phyloP scores from a whole-genome alignment of 139 green algal species.

The Tetradesmus obliquus region DNA sequence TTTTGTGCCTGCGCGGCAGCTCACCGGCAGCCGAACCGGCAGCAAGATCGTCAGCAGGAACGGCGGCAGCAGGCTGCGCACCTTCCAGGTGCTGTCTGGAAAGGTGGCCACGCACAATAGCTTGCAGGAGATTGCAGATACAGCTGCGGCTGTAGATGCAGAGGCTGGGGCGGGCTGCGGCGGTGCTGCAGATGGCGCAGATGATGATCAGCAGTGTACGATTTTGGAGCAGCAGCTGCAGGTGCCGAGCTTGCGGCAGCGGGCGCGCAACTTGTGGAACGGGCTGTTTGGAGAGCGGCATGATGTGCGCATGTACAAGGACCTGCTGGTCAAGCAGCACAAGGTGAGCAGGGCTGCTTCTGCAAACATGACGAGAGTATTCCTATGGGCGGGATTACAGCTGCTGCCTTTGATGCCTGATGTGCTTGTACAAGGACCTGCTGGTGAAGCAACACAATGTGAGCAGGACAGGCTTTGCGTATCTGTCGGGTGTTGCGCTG shows the following conservation, averaged over 20 bases:
- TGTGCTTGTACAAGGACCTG: constrained; percentile 30
- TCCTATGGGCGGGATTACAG: background rate
- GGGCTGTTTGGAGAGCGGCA: background rate
- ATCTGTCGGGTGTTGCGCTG: too few relatives aligned
- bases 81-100: background rate
- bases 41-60: background rate
- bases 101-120: background rate
- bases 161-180: background rate
- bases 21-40: background rate
- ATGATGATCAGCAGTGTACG: background rate
- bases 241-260: background rate
- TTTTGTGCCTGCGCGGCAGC: background rate
- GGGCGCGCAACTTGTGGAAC: background rate
- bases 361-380: too few relatives aligned
- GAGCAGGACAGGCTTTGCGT: background rate
- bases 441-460: background rate
- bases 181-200: background rate
- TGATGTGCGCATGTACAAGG: constrained; percentile 35
- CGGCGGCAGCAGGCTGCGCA: background rate
- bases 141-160: background rate
- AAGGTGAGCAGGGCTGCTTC: constrained; percentile 4
- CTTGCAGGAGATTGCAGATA: background rate
- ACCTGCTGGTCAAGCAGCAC: background rate
- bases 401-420: too few relatives aligned
- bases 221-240: background rate